phyloP scores from a whole-genome alignment of 331 rosid genomes.

The Erythrophleum ivorense region DNA sequence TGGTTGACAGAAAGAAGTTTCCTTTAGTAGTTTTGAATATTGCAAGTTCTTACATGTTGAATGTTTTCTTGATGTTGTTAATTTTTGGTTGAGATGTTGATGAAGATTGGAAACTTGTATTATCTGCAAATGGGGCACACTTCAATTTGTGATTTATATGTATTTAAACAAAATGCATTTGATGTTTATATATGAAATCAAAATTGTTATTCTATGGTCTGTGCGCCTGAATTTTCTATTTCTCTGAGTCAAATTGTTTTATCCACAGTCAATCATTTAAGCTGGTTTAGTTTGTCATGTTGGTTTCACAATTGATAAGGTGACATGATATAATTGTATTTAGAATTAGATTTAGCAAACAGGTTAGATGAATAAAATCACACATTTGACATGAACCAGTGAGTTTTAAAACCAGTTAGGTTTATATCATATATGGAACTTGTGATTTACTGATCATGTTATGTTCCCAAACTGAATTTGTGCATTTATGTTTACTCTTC shows the following conservation, averaged over 20 bases:
- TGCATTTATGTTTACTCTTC: conserved; percentile 12
- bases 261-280: neutral
- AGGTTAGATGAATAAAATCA: conserved; percentile 30
- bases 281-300: conserved; percentile 17
- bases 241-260: conserved; percentile 9
- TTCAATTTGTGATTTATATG: conserved; percentile 21
- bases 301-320: conserved; percentile 21
- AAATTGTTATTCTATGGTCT: conserved; percentile 22
- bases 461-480: conserved; percentile 32
- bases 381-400: neutral
- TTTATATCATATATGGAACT: conserved; percentile 29
- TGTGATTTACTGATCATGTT: conserved; percentile 30
- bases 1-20: conserved; percentile 20
- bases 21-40: conserved; percentile 23
- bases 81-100: conserved; percentile 12
- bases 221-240: conserved; percentile 14
- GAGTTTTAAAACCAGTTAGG: conserved; percentile 1
- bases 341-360: conserved; percentile 1
- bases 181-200: conserved; percentile 29
- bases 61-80: conserved; percentile 25
- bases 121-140: neutral
- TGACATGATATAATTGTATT: conserved; percentile 13
- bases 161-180: conserved; percentile 13
- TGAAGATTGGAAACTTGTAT: neutral
- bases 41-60: conserved; percentile 1